These are phyloP conservation scores for Trichosporon inkin DNA, from an alignment of 1,284 basidiomycete genomes.

Conservation along the genomic window DNA sequence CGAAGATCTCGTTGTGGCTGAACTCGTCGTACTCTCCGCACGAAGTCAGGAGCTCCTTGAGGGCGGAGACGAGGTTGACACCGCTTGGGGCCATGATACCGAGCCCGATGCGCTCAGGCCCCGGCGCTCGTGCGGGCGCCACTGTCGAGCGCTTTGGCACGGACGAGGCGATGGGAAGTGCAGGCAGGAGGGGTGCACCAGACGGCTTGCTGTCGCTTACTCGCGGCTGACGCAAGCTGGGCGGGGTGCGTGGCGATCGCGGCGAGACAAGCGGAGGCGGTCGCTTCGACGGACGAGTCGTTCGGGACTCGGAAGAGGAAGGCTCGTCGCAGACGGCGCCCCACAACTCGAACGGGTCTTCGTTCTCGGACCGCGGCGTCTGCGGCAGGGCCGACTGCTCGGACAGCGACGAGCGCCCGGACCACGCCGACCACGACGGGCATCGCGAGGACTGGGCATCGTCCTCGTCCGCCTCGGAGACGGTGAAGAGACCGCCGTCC, in stretches of 20 bases:
- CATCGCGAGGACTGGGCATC: background rate
- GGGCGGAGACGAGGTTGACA: slow-evolving; percentile 21
- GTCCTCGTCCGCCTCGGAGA: slow-evolving; percentile 31
- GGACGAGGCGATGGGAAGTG: slow-evolving; percentile 1
- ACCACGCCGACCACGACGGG: background rate
- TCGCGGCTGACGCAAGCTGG: background rate
- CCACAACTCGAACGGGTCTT: slow-evolving; percentile 16
- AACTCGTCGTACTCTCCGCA: slow-evolving; percentile 21
- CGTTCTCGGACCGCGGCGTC: slow-evolving; percentile 10
- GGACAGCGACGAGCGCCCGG: background rate
- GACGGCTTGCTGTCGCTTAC: background rate
- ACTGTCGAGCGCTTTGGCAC: background rate
- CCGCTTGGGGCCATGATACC: background rate
- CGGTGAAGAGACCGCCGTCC: slow-evolving; percentile 35
- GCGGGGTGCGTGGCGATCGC: too few species aligned
- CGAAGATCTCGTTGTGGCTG: slow-evolving; percentile 14
- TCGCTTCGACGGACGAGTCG: background rate
- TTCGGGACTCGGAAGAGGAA: background rate
- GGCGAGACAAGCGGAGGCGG: slow-evolving; percentile 1
- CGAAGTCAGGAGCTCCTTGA: slow-evolving; percentile 20
- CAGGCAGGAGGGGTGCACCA: slow-evolving; percentile 1
- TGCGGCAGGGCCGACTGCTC: slow-evolving; percentile 3
- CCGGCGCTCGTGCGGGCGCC: background rate
- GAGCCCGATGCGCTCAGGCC: background rate
- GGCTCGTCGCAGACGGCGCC: background rate